Conservation (phyloP, 2,329 filamentous ascomycete genomes). For the Alternaria brassicae region DNA sequence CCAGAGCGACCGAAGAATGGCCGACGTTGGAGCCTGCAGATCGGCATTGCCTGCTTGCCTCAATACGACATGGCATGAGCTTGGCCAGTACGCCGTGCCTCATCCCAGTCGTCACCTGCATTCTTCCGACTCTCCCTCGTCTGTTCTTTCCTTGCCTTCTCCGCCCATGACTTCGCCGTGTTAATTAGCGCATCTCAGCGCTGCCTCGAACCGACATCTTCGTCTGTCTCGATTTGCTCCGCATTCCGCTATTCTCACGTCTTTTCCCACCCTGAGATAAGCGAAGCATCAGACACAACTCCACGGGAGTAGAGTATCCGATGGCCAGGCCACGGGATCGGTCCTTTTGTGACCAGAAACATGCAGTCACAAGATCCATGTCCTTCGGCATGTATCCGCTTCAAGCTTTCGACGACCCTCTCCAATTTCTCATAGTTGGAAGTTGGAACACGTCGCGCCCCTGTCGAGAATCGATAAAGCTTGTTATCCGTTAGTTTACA, state of each 20-base stretch:
- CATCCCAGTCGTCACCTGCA: constrained; percentile 17
- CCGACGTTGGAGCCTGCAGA: constrained; percentile 34
- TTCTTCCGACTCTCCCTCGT: constrained; percentile 25
- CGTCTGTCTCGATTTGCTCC: constrained; percentile 13
- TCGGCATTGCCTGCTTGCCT: constrained; percentile 26
- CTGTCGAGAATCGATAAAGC: constrained; percentile 39
- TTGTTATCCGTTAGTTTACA: constrained; percentile 34
- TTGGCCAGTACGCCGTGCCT: constrained; percentile 5
- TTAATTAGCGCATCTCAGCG: constrained; percentile 21
- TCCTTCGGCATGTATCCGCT: constrained; percentile 13
- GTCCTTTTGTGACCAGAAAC: constrained; percentile 6
- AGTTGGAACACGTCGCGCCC: constrained; percentile 20
- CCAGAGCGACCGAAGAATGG: constrained; percentile 41
- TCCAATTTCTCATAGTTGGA: constrained; percentile 25
- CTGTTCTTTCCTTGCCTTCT: constrained; percentile 19
- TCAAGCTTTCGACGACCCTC: constrained; percentile 15
- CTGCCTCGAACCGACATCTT: constrained; percentile 13
- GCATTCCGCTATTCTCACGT: constrained; percentile 5
- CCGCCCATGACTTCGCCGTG: constrained; percentile 14
- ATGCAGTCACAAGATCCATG: constrained; percentile 8
- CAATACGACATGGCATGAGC: constrained; percentile 28
- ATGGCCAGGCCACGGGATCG: constrained; percentile 5
- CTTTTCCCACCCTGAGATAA: constrained; percentile 10
- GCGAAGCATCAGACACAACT: constrained; percentile 1
- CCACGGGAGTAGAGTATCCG: background rate